A percentile compares a stretch with the other conserved stretches of the same genome.
phyloP scores from a whole-genome alignment of 805 yeast species.

The Scheffersomyces coipomensis region DNA sequence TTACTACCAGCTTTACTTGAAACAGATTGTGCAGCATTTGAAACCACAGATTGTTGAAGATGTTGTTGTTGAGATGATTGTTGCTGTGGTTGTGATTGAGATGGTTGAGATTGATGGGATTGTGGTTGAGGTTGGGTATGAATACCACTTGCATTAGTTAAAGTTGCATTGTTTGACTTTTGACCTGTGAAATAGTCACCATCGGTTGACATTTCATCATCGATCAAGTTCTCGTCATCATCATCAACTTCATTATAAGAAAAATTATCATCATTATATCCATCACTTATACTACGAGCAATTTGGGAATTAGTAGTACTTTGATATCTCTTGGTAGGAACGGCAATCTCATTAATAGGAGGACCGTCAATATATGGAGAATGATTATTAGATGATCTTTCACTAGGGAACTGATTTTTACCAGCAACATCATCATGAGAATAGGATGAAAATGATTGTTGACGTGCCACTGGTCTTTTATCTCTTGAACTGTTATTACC shows the following conservation, averaged over 20 bases:
- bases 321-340: background rate
- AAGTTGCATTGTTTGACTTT: background rate
- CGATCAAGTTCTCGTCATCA: constrained; percentile 12
- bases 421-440: constrained; percentile 4
- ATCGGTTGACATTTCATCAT: constrained; percentile 28
- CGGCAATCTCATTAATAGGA: background rate
- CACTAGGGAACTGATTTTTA: constrained; percentile 2
- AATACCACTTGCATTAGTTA: constrained; percentile 1
- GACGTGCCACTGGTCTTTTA: constrained; percentile 8
- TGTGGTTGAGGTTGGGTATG: constrained; percentile 1
- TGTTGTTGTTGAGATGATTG: constrained; percentile 1
- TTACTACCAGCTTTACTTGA: constrained; percentile 21
- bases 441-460: constrained; percentile 9
- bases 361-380: constrained; percentile 4
- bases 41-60: background rate
- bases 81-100: constrained; percentile 2
- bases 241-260: constrained; percentile 22
- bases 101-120: constrained; percentile 1
- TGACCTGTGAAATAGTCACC: constrained; percentile 19
- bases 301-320: constrained; percentile 6
- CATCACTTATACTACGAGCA: constrained; percentile 17
- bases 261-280: constrained; percentile 19
- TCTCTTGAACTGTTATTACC: constrained; percentile 5
- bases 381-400: constrained; percentile 5
- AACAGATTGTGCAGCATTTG: constrained; percentile 2